Evolutionary conservation across 2,329 filamentous ascomycete species (phyloP), one percentile per base, ranked within the genome.

Genomic region (Alternaria sp.): DNA sequence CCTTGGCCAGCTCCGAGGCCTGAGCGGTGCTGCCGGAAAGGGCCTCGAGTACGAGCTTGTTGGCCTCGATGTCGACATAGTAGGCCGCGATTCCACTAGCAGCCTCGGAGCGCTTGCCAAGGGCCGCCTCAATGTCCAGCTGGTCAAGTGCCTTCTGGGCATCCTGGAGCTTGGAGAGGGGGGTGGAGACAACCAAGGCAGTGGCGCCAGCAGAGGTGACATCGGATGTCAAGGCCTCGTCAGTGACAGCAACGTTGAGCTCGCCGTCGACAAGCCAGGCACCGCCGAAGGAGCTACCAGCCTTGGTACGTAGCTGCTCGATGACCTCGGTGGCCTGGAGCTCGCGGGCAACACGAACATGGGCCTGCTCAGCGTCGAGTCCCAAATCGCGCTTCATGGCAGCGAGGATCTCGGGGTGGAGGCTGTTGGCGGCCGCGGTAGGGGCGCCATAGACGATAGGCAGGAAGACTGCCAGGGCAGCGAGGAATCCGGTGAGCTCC

Each of bases 331-430:
- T 63, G 62, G 77, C 76, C 61, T 63, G 60, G 62, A 77, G 62
- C 64, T 80, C 78, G 13, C 75, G 72, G 60, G 75, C 72, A 53
- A 80, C 77, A 68, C 76, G 77, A 61, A 72, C 72, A 58, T 71
- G 74, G 28, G 77, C 78, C 66, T 77, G 72, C 62, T 73, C 71
- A 49, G 77, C 71, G 52, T 79, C 71, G 21, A 80, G 73, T 13
- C 78, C 78, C 51, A 80, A 65, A 70, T 80, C 78, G 62, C 78
- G 78, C 76, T 80, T 79, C 78, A 80, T 80, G 66, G 78, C 78
- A 60, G 73, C 76, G 50, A 80, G 70, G 62, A 79, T 76, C 68
- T 77, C 64, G 51, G 78, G 78, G 70, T 79, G 77, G n/a, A 80
- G 75, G 61, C 36, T 72, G 63, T 58, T 72, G 40, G 76, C 67